Percentiles rank a stretch among this genome's conserved stretches.
Conservation (phyloP, 169 alveolate genomes). For the Cryptosporidium sp. region DNA sequence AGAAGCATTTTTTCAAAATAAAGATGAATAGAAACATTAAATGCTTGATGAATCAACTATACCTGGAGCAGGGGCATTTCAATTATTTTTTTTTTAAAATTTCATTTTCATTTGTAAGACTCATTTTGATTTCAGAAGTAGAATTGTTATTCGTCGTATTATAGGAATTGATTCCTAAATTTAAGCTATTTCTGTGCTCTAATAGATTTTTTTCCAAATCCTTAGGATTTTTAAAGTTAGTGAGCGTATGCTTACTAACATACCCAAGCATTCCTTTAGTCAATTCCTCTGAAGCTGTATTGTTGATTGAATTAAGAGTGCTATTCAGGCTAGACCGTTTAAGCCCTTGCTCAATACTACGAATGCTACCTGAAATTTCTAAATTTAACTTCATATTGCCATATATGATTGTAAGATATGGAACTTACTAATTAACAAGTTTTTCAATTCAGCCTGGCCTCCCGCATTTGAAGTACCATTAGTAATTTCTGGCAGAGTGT, state of each 20-base stretch:
- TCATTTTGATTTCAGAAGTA: background rate
- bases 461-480: background rate
- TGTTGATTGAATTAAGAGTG: background rate
- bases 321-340: background rate
- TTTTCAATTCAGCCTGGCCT: background rate
- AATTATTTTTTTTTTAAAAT: background rate
- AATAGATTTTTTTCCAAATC: background rate
- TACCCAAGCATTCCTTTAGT: constrained; percentile 13
- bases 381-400: background rate
- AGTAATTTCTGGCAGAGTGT: background rate
- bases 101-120: background rate
- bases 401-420: background rate
- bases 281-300: background rate
- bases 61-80: background rate
- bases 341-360: background rate
- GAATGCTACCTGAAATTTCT: background rate
- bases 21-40: no score
- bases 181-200: background rate
- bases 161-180: background rate
- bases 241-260: background rate
- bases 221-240: background rate
- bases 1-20: no score
- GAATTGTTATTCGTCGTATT: background rate
- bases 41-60: background rate
- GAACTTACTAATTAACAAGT: background rate